phyloP scores from a whole-genome alignment of 2,329 filamentous ascomycete genomes.

The Sporothrix luriei region DNA sequence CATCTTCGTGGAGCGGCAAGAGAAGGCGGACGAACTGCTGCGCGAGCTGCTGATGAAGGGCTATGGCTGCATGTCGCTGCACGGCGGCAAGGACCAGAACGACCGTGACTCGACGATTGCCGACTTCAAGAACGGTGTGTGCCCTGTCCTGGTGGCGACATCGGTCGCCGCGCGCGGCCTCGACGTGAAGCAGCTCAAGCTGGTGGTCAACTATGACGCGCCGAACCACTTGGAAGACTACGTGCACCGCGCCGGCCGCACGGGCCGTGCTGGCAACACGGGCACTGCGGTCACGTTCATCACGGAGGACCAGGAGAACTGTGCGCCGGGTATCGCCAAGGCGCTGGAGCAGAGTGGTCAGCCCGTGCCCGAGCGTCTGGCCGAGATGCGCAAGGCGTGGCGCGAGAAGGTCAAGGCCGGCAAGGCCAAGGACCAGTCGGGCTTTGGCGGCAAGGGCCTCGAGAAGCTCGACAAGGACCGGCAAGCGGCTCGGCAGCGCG shows the following conservation, averaged over 20 bases:
- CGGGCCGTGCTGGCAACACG: conserved; percentile 89
- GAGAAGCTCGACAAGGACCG: conserved; percentile 90
- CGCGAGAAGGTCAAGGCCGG: conserved; percentile 89
- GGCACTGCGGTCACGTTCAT: conserved; percentile 95
- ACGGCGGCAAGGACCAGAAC: conserved; percentile 90
- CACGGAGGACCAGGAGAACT: conserved; percentile 88
- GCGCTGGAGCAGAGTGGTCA: conserved; percentile 91
- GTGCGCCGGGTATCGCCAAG: conserved; percentile 83
- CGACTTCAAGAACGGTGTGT: conserved; percentile 89
- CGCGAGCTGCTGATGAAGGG: conserved; percentile 80
- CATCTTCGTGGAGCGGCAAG: conserved; percentile 90
- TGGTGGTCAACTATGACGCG: conserved; percentile 94
- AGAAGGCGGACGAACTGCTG: conserved; percentile 79
- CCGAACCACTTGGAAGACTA: conserved; percentile 97
- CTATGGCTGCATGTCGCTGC: conserved; percentile 90
- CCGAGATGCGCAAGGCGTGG: conserved; percentile 71
- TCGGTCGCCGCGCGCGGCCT: conserved; percentile 93
- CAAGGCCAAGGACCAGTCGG: conserved; percentile 84
- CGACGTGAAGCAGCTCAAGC: conserved; percentile 92
- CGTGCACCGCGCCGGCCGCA: conserved; percentile 90
- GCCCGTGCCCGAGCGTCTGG: conserved; percentile 70
- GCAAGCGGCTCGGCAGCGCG: conserved; percentile 80
- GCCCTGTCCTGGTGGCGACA: conserved; percentile 89
- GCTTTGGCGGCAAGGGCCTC: conserved; percentile 93
- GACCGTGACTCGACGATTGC: conserved; percentile 90